These are phyloP conservation scores for Cadophora malorum DNA, from an alignment of 2,329 filamentous ascomycete species.

Conservation along the genomic window DNA sequence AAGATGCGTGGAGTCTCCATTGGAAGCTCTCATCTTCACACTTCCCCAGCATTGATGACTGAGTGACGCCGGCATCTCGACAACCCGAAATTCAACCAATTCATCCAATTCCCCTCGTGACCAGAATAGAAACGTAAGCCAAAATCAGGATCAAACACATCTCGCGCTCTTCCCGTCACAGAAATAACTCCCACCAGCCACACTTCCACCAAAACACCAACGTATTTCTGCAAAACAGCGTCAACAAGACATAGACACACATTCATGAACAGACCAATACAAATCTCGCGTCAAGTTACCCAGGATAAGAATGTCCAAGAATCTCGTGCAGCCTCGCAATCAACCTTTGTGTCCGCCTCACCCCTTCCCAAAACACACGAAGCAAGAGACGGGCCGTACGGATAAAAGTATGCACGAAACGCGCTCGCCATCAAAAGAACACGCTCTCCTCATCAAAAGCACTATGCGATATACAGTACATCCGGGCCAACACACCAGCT, in stretches of 20 bases:
- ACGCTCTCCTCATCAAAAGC: not conserved
- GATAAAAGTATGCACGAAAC: slow-evolving; percentile 15
- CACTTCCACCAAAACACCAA: slow-evolving; percentile 5
- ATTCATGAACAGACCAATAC: not conserved
- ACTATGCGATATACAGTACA: not conserved
- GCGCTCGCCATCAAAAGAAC: slow-evolving; percentile 9
- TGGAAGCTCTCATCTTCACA: not conserved
- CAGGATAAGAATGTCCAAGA: too few relatives aligned
- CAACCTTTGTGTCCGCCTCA: slow-evolving; percentile 1
- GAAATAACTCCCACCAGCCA: not conserved
- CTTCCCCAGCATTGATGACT: not conserved
- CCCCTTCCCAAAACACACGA: slow-evolving; percentile 1
- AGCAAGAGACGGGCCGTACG: slow-evolving; percentile 3
- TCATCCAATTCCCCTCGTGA: not conserved
- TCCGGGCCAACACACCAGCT: not conserved
- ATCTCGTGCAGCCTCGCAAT: not conserved
- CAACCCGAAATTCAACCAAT: not conserved
- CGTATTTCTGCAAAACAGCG: not conserved
- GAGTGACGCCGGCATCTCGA: not conserved
- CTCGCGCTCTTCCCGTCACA: slow-evolving; percentile 9
- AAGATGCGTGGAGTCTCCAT: not conserved
- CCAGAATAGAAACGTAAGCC: slow-evolving; percentile 1
- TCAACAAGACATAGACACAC: not conserved
- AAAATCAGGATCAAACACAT: slow-evolving; percentile 1
- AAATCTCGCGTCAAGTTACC: not conserved